A percentile compares a stretch with the other conserved stretches of the same genome.
Conservation (phyloP, 345 rosid species). For the Pistacia atlantica region DNA sequence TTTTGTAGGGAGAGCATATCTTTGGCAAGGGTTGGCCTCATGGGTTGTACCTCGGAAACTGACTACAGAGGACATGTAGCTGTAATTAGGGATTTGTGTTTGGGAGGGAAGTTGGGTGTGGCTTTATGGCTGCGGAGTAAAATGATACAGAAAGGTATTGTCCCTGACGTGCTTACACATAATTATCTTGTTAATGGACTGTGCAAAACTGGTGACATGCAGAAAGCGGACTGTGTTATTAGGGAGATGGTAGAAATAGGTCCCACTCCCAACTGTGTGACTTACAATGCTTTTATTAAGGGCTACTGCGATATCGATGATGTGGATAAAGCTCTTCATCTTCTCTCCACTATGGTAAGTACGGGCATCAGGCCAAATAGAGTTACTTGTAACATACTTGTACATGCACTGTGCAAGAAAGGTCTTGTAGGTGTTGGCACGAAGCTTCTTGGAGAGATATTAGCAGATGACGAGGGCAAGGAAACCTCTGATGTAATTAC, state of each 20-base stretch:
- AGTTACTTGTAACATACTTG: slow-evolving; percentile 63
- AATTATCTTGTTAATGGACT: slow-evolving; percentile 67
- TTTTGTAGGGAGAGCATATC: slow-evolving; percentile 59
- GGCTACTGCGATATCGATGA: slow-evolving; percentile 58
- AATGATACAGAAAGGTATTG: slow-evolving; percentile 48
- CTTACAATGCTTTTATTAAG: slow-evolving; percentile 61
- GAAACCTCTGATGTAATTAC: slow-evolving; percentile 45
- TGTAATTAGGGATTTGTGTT: slow-evolving; percentile 53
- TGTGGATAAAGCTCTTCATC: slow-evolving; percentile 56
- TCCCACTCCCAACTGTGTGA: slow-evolving; percentile 61
- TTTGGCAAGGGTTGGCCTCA: slow-evolving; percentile 24
- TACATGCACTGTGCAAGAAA: slow-evolving; percentile 62
- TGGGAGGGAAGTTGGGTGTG: slow-evolving; percentile 62
- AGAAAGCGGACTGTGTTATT: slow-evolving; percentile 56
- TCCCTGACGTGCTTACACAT: slow-evolving; percentile 64
- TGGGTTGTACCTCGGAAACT: slow-evolving; percentile 21
- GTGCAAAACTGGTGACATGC: slow-evolving; percentile 51
- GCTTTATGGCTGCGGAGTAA: slow-evolving; percentile 64
- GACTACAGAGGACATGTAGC: slow-evolving; percentile 31
- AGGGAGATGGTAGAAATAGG: slow-evolving; percentile 72
- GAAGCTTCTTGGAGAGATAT: slow-evolving; percentile 49
- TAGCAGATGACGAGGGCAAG: slow-evolving; percentile 36
- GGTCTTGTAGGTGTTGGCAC: slow-evolving; percentile 52
- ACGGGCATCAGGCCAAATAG: slow-evolving; percentile 58
- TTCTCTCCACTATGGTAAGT: slow-evolving; percentile 50